Percentiles rank a stretch among this genome's conserved stretches.
These are phyloP conservation scores for Ascomycota sp. DNA, from an alignment of 2,329 filamentous ascomycete species.

Conservation along the genomic window DNA sequence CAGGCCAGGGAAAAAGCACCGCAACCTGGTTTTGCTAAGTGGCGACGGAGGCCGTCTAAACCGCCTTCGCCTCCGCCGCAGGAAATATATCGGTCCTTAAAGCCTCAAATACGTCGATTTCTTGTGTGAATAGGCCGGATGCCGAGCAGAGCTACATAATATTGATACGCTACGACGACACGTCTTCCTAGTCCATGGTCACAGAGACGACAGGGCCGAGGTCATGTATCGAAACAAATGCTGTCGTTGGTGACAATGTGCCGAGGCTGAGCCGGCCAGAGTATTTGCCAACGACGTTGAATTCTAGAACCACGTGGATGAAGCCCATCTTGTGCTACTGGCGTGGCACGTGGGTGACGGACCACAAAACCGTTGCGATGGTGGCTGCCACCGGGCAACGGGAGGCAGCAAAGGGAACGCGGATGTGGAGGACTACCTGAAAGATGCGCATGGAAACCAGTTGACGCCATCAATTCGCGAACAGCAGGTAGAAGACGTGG, in stretches of 20 bases:
- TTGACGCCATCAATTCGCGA: constrained; percentile 36
- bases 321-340: constrained; percentile 29
- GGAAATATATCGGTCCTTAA: constrained; percentile 19
- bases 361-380: constrained; percentile 18
- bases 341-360: constrained; percentile 42
- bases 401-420: constrained; percentile 1
- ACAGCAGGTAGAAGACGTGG: constrained; percentile 27
- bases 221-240: too few species aligned
- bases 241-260: constrained; percentile 15
- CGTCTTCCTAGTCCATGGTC: constrained; percentile 26
- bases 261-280: constrained; percentile 3
- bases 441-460: constrained; percentile 29
- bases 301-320: constrained; percentile 30
- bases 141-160: constrained; percentile 41
- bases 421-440: constrained; percentile 27
- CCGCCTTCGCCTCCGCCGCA: constrained; percentile 16
- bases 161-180: constrained; percentile 36
- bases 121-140: constrained; percentile 37
- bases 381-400: neutral
- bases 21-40: constrained; percentile 11
- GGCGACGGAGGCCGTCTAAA: constrained; percentile 21
- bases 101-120: constrained; percentile 29
- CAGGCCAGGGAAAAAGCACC: constrained; percentile 10
- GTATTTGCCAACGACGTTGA: constrained; percentile 16
- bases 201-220: neutral